A percentile compares a stretch with the other conserved stretches of the same genome.
Evolutionary conservation across 176 grass and related monocot genomes (phyloP).

Genomic region (Oryza nivara): DNA sequence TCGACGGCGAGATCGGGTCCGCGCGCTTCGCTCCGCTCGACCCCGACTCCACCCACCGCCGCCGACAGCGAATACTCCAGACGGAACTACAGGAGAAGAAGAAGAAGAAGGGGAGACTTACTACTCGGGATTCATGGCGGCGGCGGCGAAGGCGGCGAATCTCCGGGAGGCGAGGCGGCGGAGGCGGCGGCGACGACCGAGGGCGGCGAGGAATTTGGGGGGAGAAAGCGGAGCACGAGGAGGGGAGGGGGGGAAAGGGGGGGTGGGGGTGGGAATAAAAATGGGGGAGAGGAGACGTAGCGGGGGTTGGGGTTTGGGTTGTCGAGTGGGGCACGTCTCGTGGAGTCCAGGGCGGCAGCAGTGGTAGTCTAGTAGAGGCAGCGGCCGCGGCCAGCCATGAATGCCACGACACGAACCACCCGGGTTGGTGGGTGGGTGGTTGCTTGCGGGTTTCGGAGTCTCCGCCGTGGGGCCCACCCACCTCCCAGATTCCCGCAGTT

Average conservation of each 20-base stretch:
- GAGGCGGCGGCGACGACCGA: conserved; percentile 25
- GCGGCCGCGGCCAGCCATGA: background rate
- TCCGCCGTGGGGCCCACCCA: background rate
- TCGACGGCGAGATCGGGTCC: conserved; percentile 35
- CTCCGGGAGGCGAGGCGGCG: conserved; percentile 31
- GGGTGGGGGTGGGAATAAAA: background rate
- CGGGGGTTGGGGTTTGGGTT: background rate
- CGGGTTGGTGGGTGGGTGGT: background rate
- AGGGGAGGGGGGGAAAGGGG: background rate
- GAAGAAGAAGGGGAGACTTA: conserved; percentile 8
- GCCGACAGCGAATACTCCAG: background rate
- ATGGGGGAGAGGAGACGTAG: background rate
- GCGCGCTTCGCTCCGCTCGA: background rate
- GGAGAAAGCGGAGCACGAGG: conserved; percentile 1
- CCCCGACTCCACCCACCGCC: background rate
- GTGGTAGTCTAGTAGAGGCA: background rate
- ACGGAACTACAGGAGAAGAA: background rate
- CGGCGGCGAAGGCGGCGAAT: conserved; percentile 5
- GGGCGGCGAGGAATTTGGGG: background rate
- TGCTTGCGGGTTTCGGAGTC: conserved; percentile 18
- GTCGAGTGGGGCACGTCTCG: conserved; percentile 46
- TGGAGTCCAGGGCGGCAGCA: conserved; percentile 29
- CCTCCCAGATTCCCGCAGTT: background rate
- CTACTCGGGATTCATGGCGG: conserved; percentile 62
- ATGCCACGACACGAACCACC: background rate